Conservation (phyloP, 1,284 basidiomycete genomes). For the Melampsora americana region DNA sequence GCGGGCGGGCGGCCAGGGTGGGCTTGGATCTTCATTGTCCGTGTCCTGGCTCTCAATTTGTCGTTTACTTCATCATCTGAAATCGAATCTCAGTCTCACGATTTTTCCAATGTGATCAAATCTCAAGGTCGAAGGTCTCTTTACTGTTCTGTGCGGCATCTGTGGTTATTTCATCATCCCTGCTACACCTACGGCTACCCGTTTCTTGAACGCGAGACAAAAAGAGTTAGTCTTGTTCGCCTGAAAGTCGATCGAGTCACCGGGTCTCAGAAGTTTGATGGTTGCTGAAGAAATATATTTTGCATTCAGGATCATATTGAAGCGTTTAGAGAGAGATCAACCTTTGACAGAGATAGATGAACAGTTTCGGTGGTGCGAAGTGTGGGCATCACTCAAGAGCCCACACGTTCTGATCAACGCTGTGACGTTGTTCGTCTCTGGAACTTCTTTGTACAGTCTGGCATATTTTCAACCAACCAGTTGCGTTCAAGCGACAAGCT, state of each 20-base stretch:
- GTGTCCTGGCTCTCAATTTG: neutral
- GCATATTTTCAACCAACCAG: conserved; percentile 42
- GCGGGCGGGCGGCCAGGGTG: conserved; percentile 17
- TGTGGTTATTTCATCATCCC: conserved; percentile 33
- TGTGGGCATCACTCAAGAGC: conserved; percentile 25
- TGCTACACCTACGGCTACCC: conserved; percentile 6
- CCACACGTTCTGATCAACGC: conserved; percentile 35
- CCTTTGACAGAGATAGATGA: conserved; percentile 4
- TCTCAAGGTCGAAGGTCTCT: conserved; percentile 39
- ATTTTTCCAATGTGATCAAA: neutral
- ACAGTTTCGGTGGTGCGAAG: conserved; percentile 21
- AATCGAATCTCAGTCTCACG: neutral
- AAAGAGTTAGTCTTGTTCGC: conserved; percentile 9
- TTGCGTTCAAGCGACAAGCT: neutral
- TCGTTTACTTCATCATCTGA: neutral
- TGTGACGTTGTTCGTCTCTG: conserved; percentile 32
- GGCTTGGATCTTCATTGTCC: conserved; percentile 43
- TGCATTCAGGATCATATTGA: conserved; percentile 9
- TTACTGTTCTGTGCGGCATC: conserved; percentile 24
- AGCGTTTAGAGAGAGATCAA: conserved; percentile 13
- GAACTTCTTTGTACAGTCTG: conserved; percentile 24
- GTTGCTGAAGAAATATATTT: neutral
- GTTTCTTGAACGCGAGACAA: conserved; percentile 5
- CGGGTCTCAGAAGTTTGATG: neutral
- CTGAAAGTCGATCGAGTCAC: neutral